Base-by-base conservation (phyloP, 139 green algal species). In the Desmodesmus armatus region DNA sequence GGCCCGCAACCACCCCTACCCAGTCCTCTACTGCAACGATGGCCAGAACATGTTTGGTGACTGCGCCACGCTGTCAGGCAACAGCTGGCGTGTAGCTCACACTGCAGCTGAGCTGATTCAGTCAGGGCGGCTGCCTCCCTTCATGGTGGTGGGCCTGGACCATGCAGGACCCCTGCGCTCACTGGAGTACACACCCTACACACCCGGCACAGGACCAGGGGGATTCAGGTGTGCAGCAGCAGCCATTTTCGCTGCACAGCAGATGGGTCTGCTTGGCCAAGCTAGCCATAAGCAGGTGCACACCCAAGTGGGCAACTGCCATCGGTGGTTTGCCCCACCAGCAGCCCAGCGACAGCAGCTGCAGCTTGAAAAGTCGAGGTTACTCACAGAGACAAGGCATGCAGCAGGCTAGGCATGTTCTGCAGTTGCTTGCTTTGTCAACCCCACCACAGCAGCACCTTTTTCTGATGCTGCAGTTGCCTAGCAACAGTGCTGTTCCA, bases 1-100 rank as follows among this genome's bases (percentile, higher is more conserved):
- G 13, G 65, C 31, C 31, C 65, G 43, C 4, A 5, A 33, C 2
- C 9, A 33, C 11, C 65, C 71, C 19, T 82, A 83, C 53, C 89
- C 91, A 7, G 73, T 92, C 6, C 47, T 94, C 67, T 89, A 90
- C 60, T 84, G 93, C 3, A 88, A 91, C 71, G 91, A 94, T 66
- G 91, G 89, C 58, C 91, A 94, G 82, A 94, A 94, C 87, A 82
- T 94, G 31, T 94, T 92, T 80, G 85, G 87, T 41, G 79, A 80
- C 49, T 5, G 13, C 44, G 77, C 83, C 4, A 85, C 80, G 9
- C 65, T 92, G n/a, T 87, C 65, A 27, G 88, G 91, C 31, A 25
- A 25, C 51, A 78, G 29, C 51, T 94, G 91, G 91, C 31, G 80
- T 2, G 91, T 87, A 23, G 90, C 86, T 0, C 85, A 91, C 63